phyloP scores from a whole-genome alignment of 78 protist species.

The Emiliania huxleyi region DNA sequence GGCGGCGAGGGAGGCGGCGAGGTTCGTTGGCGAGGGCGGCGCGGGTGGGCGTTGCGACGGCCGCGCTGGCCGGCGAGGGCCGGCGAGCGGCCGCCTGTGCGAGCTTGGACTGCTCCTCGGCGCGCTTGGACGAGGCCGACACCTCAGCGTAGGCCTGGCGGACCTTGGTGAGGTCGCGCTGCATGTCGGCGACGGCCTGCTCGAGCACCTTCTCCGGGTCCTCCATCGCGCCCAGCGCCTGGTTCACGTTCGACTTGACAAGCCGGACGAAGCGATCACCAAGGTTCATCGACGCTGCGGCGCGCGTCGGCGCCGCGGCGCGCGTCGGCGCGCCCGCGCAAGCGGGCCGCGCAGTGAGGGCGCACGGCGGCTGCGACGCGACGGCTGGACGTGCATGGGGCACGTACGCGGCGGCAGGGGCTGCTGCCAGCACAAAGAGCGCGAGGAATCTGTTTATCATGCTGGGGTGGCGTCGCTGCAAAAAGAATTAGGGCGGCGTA shows the following conservation, averaged over 20 bases:
- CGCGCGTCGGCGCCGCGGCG: too few relatives aligned
- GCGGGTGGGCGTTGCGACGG: neutral
- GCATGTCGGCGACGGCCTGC: slow-evolving; percentile 27
- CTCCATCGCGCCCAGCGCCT: neutral
- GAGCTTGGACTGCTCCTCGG: neutral
- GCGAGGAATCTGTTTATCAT: too few relatives aligned
- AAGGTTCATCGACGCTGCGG: neutral
- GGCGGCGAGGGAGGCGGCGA: neutral
- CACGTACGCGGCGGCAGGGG: too few relatives aligned
- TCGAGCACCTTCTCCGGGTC: slow-evolving; percentile 32
- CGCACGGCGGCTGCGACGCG: too few relatives aligned
- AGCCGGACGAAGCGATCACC: slow-evolving; percentile 9
- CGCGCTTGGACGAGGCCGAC: neutral
- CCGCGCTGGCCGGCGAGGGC: neutral
- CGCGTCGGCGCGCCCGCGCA: too few relatives aligned
- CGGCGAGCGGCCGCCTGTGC: neutral
- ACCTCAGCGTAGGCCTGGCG: slow-evolving; percentile 23
- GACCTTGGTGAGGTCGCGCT: neutral
- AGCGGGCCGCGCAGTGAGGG: too few relatives aligned
- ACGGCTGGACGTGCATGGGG: too few relatives aligned
- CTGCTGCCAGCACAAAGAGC: too few relatives aligned
- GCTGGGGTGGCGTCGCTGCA: too few relatives aligned
- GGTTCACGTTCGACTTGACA: neutral
- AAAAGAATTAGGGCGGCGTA: too few relatives aligned
- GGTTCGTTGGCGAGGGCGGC: neutral